A percentile compares a stretch with the other conserved stretches of the same genome.
These are phyloP conservation scores for Trichaptum fuscoviolaceum DNA, from an alignment of 768 basidiomycete genomes.

Conservation along the genomic window DNA sequence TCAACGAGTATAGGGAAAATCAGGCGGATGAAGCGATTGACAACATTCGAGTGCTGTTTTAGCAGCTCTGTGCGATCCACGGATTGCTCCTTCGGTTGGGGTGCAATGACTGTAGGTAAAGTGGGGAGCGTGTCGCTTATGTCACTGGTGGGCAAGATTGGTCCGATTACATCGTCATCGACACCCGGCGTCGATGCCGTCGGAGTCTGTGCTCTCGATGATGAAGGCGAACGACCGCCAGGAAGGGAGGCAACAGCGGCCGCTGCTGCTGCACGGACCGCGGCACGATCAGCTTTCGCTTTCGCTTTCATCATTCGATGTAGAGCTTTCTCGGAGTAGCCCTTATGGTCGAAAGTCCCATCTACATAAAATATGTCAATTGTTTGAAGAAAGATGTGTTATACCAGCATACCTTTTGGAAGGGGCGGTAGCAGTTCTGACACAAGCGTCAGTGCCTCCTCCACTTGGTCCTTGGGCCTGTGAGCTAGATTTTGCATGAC, in stretches of 20 bases:
- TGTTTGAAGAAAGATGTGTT: constrained; percentile 8
- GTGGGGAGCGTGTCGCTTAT: constrained; percentile 23
- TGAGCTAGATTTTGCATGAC: constrained; percentile 98
- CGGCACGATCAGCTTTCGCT: constrained; percentile 75
- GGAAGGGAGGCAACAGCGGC: constrained; percentile 23
- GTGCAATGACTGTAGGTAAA: constrained; percentile 28
- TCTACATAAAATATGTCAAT: constrained; percentile 40
- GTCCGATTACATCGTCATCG: constrained; percentile 14
- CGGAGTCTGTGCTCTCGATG: constrained; percentile 21
- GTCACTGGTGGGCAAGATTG: constrained; percentile 9
- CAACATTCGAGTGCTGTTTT: constrained; percentile 66
- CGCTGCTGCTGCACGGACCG: constrained; percentile 51
- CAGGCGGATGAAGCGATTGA: constrained; percentile 80
- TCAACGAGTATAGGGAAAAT: constrained; percentile 94
- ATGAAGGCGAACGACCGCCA: constrained; percentile 22
- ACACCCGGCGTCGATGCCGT: constrained; percentile 5
- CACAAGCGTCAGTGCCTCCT: constrained; percentile 85
- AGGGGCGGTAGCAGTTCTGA: constrained; percentile 91
- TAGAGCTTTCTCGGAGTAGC: constrained; percentile 84
- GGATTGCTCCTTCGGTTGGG: constrained; percentile 26
- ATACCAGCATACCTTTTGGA: constrained; percentile 64
- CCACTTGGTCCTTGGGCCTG: constrained; percentile 94
- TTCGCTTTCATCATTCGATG: constrained; percentile 73
- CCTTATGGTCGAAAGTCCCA: constrained; percentile 91
- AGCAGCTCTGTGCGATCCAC: constrained; percentile 68